Evolutionary conservation across 352 stramenopile genomes (phyloP).

Genomic region (Phytophthora chlamydospora): DNA sequence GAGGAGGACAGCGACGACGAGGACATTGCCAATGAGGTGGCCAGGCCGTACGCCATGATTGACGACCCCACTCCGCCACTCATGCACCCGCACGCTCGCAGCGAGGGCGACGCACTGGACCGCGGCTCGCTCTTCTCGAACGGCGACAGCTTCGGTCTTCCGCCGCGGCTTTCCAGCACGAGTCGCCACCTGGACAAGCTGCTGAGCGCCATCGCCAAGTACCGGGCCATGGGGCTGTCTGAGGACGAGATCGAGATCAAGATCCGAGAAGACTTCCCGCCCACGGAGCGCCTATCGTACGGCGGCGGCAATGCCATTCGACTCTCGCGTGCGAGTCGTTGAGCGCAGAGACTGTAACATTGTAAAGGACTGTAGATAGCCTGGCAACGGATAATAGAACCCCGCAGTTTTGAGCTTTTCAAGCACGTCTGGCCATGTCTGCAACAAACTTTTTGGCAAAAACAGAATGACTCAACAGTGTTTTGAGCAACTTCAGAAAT

Average conservation of each 20-base stretch:
- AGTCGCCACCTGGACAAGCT: slow-evolving; percentile 68
- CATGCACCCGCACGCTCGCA: slow-evolving; percentile 27
- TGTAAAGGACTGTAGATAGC: slow-evolving; percentile 41
- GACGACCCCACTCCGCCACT: slow-evolving; percentile 39
- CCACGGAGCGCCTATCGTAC: slow-evolving; percentile 48
- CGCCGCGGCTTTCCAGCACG: slow-evolving; percentile 60
- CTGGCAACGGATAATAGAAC: slow-evolving; percentile 29
- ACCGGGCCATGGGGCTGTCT: slow-evolving; percentile 55
- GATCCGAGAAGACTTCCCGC: slow-evolving; percentile 71
- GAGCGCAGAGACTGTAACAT: slow-evolving; percentile 27
- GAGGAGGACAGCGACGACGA: slow-evolving; percentile 61
- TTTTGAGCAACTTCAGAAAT: no score
- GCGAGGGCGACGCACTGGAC: slow-evolving; percentile 34
- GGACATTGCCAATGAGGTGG: slow-evolving; percentile 76
- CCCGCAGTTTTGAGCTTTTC: slow-evolving; percentile 19
- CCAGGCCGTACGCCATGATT: slow-evolving; percentile 52
- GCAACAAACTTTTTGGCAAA: no score
- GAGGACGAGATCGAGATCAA: slow-evolving; percentile 74
- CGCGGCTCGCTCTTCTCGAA: slow-evolving; percentile 59
- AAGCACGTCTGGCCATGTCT: no score
- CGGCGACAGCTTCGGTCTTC: slow-evolving; percentile 59
- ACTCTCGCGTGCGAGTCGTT: slow-evolving; percentile 29
- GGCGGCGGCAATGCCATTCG: slow-evolving; percentile 7
- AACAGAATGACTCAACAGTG: no score
- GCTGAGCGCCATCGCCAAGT: slow-evolving; percentile 67